A percentile compares a stretch with the other conserved stretches of the same genome.
Conservation (phyloP, 1,139 yeast genomes). For the Yamadazyma diddensiae region DNA sequence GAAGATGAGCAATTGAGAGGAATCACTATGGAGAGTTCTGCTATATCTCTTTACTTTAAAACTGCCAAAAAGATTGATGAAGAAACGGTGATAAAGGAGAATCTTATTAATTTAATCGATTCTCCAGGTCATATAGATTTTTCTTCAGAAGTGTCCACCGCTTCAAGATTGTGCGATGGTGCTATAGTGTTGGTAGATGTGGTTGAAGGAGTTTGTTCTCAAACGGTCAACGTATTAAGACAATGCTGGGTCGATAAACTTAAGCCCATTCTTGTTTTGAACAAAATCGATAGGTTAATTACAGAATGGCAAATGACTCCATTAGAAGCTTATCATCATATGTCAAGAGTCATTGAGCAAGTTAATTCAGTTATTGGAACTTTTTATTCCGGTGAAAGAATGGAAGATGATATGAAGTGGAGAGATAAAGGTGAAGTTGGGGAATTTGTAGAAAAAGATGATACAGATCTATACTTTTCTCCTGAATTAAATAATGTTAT, state of each 20-base stretch:
- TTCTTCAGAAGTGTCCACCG: slow-evolving; percentile 92
- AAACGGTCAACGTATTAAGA: slow-evolving; percentile 88
- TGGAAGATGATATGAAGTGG: slow-evolving; percentile 86
- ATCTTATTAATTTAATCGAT: slow-evolving; percentile 87
- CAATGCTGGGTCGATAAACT: slow-evolving; percentile 95
- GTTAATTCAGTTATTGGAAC: slow-evolving; percentile 95
- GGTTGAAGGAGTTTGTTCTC: slow-evolving; percentile 97
- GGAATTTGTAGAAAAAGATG: slow-evolving; percentile 72
- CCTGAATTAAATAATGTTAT: slow-evolving; percentile 91
- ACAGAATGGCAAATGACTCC: slow-evolving; percentile 82
- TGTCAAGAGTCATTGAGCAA: slow-evolving; percentile 78
- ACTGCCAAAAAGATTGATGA: slow-evolving; percentile 43
- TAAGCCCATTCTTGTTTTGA: slow-evolving; percentile 85
- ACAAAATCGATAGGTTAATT: slow-evolving; percentile 86
- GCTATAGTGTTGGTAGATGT: slow-evolving; percentile 94
- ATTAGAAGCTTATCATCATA: slow-evolving; percentile 78
- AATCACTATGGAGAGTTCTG: slow-evolving; percentile 96
- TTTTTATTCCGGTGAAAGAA: slow-evolving; percentile 88
- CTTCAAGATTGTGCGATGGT: slow-evolving; percentile 94
- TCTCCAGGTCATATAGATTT: slow-evolving; percentile 99
- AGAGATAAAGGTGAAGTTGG: slow-evolving; percentile 60
- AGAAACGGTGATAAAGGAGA: slow-evolving; percentile 58
- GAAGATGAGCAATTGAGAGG: slow-evolving; percentile 97
- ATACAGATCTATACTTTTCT: slow-evolving; percentile 80
- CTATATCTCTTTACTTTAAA: slow-evolving; percentile 82